These are phyloP conservation scores for Pleurotus sapidus DNA, from an alignment of 768 basidiomycete genomes.

Conservation along the genomic window DNA sequence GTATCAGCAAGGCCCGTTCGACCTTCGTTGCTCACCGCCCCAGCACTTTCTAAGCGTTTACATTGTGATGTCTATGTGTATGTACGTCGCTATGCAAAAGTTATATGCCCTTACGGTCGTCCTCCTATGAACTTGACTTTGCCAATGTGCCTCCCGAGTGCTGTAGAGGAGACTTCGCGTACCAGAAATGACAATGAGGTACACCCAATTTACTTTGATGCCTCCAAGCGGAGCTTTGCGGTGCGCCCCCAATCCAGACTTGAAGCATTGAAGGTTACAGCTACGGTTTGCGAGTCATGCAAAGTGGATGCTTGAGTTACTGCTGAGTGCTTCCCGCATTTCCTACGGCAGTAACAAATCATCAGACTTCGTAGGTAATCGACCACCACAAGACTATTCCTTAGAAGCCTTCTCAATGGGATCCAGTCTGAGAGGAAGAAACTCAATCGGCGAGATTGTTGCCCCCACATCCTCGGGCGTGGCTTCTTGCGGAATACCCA, in stretches of 20 bases:
- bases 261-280: too few relatives aligned
- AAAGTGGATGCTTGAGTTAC: too few relatives aligned
- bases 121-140: neutral
- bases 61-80: too few relatives aligned
- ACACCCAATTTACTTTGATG: too few relatives aligned
- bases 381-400: neutral
- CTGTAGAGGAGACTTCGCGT: neutral
- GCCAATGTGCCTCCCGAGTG: too few relatives aligned
- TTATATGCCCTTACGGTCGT: neutral
- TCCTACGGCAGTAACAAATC: too few relatives aligned
- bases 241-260: too few relatives aligned
- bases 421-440: neutral
- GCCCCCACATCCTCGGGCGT: neutral
- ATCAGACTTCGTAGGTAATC: neutral
- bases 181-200: too few relatives aligned
- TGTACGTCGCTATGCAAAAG: neutral
- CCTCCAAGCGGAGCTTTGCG: too few relatives aligned
- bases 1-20: constrained; percentile 73
- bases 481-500: neutral
- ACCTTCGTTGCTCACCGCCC: constrained; percentile 83
- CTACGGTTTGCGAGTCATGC: too few relatives aligned
- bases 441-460: neutral
- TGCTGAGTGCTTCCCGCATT: too few relatives aligned
- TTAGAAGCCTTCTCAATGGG: neutral
- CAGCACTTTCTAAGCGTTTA: constrained; percentile 54